phyloP scores from a whole-genome alignment of 176 grass and related monocot species.

The Urochloa ruziziensis region DNA sequence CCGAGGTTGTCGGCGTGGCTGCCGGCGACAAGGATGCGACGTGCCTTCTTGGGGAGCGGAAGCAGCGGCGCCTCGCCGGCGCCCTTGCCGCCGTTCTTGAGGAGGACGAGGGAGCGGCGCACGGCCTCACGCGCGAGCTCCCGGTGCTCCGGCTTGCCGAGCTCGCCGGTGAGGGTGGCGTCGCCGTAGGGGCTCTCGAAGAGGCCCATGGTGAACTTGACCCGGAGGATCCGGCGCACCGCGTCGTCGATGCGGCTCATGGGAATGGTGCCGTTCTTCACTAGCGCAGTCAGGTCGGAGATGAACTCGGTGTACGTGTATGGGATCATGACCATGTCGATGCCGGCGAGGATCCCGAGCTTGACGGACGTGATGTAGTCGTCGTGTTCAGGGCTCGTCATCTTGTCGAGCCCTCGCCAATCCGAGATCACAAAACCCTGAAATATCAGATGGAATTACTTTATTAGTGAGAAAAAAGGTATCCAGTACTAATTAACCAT shows the following conservation, averaged over 20 bases:
- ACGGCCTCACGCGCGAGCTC: slow-evolving; percentile 68
- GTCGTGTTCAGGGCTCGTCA: slow-evolving; percentile 46
- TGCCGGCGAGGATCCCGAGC: slow-evolving; percentile 48
- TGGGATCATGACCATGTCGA: slow-evolving; percentile 52
- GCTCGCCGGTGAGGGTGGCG: slow-evolving; percentile 43
- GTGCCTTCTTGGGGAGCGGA: neutral
- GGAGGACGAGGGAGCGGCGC: slow-evolving; percentile 55
- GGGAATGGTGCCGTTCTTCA: neutral
- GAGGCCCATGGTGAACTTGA: slow-evolving; percentile 80
- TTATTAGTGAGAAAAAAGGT: too few species aligned
- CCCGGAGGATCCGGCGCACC: slow-evolving; percentile 67
- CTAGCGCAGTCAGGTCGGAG: neutral
- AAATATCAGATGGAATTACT: neutral
- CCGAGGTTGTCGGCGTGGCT: slow-evolving; percentile 68
- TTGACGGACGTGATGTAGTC: slow-evolving; percentile 59
- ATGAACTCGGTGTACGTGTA: neutral
- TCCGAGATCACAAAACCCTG: slow-evolving; percentile 81
- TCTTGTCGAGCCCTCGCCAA: slow-evolving; percentile 63
- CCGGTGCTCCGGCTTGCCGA: slow-evolving; percentile 63
- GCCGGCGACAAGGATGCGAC: slow-evolving; percentile 55
- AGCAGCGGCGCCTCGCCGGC: neutral
- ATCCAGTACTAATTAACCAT: too few species aligned
- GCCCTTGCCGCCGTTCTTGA: neutral
- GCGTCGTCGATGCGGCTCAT: slow-evolving; percentile 85
- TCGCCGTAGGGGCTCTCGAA: slow-evolving; percentile 73